These are phyloP conservation scores for Exserohilum turcica DNA, from an alignment of 2,329 filamentous ascomycete species.

Conservation along the genomic window DNA sequence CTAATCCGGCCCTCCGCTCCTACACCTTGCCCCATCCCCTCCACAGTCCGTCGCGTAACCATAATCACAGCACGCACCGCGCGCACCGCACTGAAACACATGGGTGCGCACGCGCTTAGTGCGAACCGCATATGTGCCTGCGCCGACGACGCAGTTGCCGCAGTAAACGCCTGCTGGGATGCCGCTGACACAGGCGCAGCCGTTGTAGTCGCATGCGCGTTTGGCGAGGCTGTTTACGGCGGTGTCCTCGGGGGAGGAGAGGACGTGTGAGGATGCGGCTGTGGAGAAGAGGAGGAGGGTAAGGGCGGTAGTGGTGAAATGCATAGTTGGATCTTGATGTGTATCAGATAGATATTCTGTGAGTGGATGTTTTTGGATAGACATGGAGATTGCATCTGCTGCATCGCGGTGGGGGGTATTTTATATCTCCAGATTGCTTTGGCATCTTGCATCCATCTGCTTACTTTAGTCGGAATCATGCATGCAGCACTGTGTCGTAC, in stretches of 20 bases:
- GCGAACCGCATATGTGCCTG: conserved; percentile 11
- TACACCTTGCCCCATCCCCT: conserved; percentile 7
- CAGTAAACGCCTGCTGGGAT: conserved; percentile 8
- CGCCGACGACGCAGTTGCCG: conserved; percentile 12
- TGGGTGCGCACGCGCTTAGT: conserved; percentile 9
- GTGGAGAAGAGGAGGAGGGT: not conserved
- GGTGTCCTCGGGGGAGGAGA: not conserved
- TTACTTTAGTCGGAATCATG: too few relatives aligned
- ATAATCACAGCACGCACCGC: conserved; percentile 11
- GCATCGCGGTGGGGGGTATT: too few relatives aligned
- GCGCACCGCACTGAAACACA: conserved; percentile 8
- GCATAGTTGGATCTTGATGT: too few relatives aligned
- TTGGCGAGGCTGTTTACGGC: conserved; percentile 2
- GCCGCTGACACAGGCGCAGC: conserved; percentile 11
- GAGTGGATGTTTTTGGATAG: too few relatives aligned
- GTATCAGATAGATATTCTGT: too few relatives aligned
- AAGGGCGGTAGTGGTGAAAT: not conserved
- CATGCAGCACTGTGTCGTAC: too few relatives aligned
- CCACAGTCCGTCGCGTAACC: conserved; percentile 12
- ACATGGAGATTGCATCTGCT: too few relatives aligned
- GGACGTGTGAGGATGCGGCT: not conserved
- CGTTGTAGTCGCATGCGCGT: conserved; percentile 10
- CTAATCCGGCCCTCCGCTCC: not conserved
- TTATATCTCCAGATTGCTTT: too few relatives aligned
- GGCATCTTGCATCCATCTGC: too few relatives aligned